Evolutionary conservation across 352 stramenopile species (phyloP).

Genomic region (Globisporangium mamillatum): DNA sequence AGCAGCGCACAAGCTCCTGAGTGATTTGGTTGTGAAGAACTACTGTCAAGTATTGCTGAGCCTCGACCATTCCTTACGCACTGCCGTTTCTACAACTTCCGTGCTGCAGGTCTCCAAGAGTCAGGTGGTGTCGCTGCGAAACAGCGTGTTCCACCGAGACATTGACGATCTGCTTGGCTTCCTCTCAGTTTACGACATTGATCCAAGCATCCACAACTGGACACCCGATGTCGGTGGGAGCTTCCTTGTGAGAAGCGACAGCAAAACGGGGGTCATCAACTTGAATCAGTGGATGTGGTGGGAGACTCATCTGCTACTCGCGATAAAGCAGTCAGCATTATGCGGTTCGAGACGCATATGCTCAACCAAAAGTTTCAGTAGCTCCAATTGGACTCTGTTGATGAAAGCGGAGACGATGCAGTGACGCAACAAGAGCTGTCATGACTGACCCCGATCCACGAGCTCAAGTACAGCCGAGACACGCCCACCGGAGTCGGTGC

Average conservation of each 20-base stretch:
- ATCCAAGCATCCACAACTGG: neutral
- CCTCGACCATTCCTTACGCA: neutral
- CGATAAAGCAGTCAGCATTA: neutral
- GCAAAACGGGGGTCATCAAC: neutral
- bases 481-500: neutral
- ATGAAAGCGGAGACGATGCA: neutral
- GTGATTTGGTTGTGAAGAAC: neutral
- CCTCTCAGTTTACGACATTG: neutral
- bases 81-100: neutral
- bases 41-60: neutral
- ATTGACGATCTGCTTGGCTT: neutral
- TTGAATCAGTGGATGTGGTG: neutral
- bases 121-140: neutral
- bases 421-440: neutral
- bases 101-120: neutral
- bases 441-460: neutral
- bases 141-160: neutral
- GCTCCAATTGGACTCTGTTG: neutral
- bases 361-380: slow-evolving; percentile 5
- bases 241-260: neutral
- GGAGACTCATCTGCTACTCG: neutral
- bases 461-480: slow-evolving; percentile 4
- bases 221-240: neutral
- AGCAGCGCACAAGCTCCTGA: neutral
- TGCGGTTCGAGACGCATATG: neutral